Evolutionary conservation across 108 stramenopile genomes (phyloP), one percentile per base, ranked within the genome.

Genomic region (Mediolabrus comicus): DNA sequence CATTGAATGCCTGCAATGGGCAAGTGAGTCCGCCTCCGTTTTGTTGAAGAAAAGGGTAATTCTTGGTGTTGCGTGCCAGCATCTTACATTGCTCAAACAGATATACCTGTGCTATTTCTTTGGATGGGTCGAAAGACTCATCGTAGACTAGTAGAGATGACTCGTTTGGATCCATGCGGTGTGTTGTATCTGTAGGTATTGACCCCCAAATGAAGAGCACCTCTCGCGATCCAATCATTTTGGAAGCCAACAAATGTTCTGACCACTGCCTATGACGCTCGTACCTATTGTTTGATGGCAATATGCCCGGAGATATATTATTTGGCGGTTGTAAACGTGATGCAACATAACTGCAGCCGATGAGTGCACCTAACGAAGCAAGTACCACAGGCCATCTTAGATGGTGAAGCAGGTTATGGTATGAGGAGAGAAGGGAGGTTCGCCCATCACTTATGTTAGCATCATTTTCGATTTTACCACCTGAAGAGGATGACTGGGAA

Each of bases 121-220:
- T 27, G 31, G 75, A 65, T 11, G 86, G 72, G 53, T 79, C 67
- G 56, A 86, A 86, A 22, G 53, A 51, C 1, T 69, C 36, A 67
- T 86, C 86, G 3, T 83, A 52, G 11, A 84, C 82, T 31, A 86
- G 49, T 55, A 67, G 67, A 11, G 86, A 54, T 66, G 71, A 81
- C 3, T 53, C 38, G 4, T 39, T 54, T 12, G 86, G 86, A 57
- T 83, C 72, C 66, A 62, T 77, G 6, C 62, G 66, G 43, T 82
- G 69, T 22, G 30, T 14, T 26, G 63, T 52, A 64, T 52, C 63
- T 38, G 36, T 1, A 38, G 36, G 25, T 27, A 24, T 26, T 26
- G 43, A 51, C 39, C 83, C 86, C 59, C 71, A 83, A 11, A 67
- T 65, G 3, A 86, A 70, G 4, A 41, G 53, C 0, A 65, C 75